These are phyloP conservation scores for Stachybotrys elegans DNA, from an alignment of 2,329 filamentous ascomycete species.

Conservation along the genomic window DNA sequence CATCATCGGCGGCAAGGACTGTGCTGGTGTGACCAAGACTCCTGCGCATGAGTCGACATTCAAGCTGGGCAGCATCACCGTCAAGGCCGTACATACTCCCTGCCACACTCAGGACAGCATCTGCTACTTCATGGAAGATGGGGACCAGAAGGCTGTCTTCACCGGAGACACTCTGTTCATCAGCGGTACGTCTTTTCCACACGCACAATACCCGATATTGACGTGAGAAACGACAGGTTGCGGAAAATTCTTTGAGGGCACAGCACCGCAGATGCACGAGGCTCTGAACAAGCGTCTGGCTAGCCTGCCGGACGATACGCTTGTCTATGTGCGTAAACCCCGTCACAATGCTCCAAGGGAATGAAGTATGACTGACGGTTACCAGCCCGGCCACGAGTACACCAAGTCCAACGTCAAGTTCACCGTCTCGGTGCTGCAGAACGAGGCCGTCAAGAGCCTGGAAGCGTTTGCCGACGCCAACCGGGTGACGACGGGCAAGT, in stretches of 20 bases:
- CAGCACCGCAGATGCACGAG: constrained; percentile 82
- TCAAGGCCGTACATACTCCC: constrained; percentile 88
- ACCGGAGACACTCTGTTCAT: constrained; percentile 97
- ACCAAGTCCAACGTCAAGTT: constrained; percentile 97
- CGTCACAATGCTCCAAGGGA: not conserved
- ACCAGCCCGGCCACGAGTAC: constrained; percentile 89
- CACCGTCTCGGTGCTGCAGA: constrained; percentile 68
- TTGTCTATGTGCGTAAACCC: constrained; percentile 66
- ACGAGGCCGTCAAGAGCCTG: constrained; percentile 71
- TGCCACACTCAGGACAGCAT: constrained; percentile 99
- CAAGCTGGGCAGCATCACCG: constrained; percentile 75
- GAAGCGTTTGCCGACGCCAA: constrained; percentile 73
- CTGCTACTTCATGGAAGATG: constrained; percentile 88
- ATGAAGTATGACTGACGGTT: not conserved
- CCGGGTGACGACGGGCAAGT: constrained; percentile 86
- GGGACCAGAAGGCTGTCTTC: constrained; percentile 71
- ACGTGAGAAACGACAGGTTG: constrained; percentile 59
- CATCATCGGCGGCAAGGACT: constrained; percentile 85
- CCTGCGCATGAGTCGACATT: constrained; percentile 73
- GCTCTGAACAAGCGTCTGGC: constrained; percentile 84
- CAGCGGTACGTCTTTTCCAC: constrained; percentile 52
- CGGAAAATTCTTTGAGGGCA: constrained; percentile 94
- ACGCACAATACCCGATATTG: constrained; percentile 1
- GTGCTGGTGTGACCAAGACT: constrained; percentile 71
- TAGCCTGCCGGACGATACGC: constrained; percentile 80